These are phyloP conservation scores for Phytophthora vignae DNA, from an alignment of 352 stramenopile genomes.

Conservation along the genomic window DNA sequence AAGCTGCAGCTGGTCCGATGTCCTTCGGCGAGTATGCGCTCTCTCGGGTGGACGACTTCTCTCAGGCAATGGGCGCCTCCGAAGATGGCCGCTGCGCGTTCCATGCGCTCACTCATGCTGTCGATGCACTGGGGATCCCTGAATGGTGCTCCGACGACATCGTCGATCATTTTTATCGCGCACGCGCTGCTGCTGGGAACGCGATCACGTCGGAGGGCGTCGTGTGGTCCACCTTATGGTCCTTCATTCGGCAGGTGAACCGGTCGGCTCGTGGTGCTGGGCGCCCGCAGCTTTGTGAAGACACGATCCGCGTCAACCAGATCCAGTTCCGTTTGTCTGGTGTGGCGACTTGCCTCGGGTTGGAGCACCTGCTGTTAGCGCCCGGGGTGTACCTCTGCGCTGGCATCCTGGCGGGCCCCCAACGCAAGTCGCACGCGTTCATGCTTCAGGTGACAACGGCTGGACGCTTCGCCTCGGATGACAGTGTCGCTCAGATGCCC, in stretches of 20 bases:
- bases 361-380: too few relatives aligned
- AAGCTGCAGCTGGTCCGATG: neutral
- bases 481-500: too few relatives aligned
- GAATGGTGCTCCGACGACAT: neutral
- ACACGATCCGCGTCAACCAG: neutral
- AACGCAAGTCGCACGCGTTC: too few relatives aligned
- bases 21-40: neutral
- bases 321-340: neutral
- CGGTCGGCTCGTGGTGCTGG: neutral
- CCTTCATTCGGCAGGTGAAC: neutral
- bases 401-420: too few relatives aligned
- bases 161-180: neutral
- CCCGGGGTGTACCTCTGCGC: too few relatives aligned
- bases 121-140: neutral
- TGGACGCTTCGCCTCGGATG: too few relatives aligned
- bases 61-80: neutral
- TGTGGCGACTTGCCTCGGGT: too few relatives aligned
- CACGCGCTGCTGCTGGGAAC: neutral
- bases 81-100: neutral
- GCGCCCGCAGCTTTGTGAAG: neutral
- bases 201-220: too few relatives aligned
- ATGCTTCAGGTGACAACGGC: too few relatives aligned
- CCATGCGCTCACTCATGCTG: neutral
- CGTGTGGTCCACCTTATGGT: slow-evolving; percentile 10
- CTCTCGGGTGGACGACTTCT: neutral